phyloP scores from a whole-genome alignment of 768 basidiomycete genomes.

The Agaricus blazei region DNA sequence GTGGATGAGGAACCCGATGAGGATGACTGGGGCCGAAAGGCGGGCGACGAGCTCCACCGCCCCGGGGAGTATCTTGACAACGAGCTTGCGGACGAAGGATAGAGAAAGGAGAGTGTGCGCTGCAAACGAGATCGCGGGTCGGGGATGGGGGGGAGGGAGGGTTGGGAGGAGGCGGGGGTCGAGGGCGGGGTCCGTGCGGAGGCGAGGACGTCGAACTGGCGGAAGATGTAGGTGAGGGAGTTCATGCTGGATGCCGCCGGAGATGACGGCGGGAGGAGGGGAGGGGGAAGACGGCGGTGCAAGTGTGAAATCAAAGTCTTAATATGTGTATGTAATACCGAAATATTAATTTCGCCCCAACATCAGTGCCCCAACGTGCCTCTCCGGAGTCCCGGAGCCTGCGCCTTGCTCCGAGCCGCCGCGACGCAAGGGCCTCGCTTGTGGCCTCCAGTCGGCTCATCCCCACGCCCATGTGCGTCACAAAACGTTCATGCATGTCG shows the following conservation, averaged over 20 bases:
- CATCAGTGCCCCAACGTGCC: conserved; percentile 6
- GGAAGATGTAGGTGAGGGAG: conserved; percentile 75
- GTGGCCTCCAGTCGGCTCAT: background rate
- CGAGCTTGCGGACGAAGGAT: conserved; percentile 15
- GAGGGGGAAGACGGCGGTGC: background rate
- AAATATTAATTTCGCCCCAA: background rate
- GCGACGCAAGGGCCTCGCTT: no score
- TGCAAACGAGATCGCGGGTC: conserved; percentile 53
- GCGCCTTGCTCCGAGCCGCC: background rate
- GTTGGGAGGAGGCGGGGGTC: conserved; percentile 40
- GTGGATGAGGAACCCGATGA: conserved; percentile 17
- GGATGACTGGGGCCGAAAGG: conserved; percentile 23
- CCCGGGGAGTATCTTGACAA: conserved; percentile 25
- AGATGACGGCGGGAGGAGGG: background rate
- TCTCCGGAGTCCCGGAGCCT: background rate
- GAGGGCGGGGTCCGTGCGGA: conserved; percentile 54
- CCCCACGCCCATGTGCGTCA: no score
- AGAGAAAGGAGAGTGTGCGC: conserved; percentile 44
- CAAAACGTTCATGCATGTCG: conserved; percentile 1
- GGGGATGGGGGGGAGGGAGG: conserved; percentile 21
- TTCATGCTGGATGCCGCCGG: conserved; percentile 48
- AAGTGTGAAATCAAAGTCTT: background rate
- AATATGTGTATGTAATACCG: background rate
- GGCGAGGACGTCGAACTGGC: conserved; percentile 75
- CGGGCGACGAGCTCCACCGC: conserved; percentile 63